These are phyloP conservation scores for Hsuehochloa calcarea DNA, from an alignment of 176 grass and related monocot species.

Conservation along the genomic window DNA sequence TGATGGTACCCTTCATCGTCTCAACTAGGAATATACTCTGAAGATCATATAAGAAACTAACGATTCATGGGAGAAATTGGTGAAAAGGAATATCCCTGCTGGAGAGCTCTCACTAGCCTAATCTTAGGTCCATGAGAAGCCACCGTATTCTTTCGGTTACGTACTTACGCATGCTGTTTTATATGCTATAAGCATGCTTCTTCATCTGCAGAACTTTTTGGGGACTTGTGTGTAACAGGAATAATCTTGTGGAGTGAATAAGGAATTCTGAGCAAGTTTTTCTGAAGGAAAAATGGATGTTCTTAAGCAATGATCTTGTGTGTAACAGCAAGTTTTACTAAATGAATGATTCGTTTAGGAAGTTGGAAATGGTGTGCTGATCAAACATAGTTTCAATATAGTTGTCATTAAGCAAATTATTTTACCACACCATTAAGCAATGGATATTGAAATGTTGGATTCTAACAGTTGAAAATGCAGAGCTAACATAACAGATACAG, in stretches of 20 bases:
- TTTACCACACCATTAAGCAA: neutral
- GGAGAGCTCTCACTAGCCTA: slow-evolving; percentile 87
- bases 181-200: slow-evolving; percentile 6
- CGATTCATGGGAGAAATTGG: slow-evolving; percentile 86
- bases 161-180: neutral
- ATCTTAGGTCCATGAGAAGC: slow-evolving; percentile 25
- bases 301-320: neutral
- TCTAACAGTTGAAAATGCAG: slow-evolving; percentile 1
- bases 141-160: slow-evolving; percentile 35
- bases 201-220: slow-evolving; percentile 6
- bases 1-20: slow-evolving; percentile 26
- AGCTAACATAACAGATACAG: neutral
- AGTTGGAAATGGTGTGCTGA: neutral
- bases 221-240: slow-evolving; percentile 6
- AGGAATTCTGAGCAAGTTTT: slow-evolving; percentile 15
- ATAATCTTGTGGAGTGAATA: slow-evolving; percentile 39
- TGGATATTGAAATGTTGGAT: neutral
- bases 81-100: slow-evolving; percentile 87
- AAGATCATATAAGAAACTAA: slow-evolving; percentile 96
- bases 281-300: neutral
- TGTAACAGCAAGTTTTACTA: neutral
- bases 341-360: neutral
- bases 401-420: slow-evolving; percentile 5
- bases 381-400: neutral
- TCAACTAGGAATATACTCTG: slow-evolving; percentile 79